A percentile compares a stretch with the other conserved stretches of the same genome.
These are phyloP conservation scores for Kuraishia hungarica DNA, from an alignment of 805 yeast species.

Conservation along the genomic window DNA sequence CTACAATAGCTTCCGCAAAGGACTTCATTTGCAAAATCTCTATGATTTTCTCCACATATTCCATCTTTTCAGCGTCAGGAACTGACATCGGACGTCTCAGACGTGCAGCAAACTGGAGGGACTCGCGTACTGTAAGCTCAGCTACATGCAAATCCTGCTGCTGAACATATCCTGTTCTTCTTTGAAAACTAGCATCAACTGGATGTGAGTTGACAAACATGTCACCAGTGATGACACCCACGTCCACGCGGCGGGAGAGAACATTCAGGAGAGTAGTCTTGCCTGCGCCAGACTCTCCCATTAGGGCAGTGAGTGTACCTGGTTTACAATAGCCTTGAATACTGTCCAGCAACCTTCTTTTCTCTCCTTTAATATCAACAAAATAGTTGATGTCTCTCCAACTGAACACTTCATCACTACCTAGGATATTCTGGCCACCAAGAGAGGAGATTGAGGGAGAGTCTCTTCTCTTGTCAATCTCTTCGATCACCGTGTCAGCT, in stretches of 20 bases:
- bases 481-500: not conserved
- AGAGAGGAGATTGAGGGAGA: not conserved
- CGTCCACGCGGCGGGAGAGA: conserved; percentile 33
- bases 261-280: conserved; percentile 41
- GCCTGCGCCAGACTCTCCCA: conserved; percentile 43
- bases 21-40: conserved; percentile 31
- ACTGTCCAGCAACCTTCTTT: conserved; percentile 15
- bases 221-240: conserved; percentile 40
- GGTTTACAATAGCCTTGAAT: conserved; percentile 23
- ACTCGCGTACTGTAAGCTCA: conserved; percentile 36
- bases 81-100: conserved; percentile 29
- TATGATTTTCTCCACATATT: conserved; percentile 34
- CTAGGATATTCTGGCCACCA: not conserved
- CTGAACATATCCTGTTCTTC: conserved; percentile 42
- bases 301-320: conserved; percentile 33
- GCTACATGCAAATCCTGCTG: conserved; percentile 42
- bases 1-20: conserved; percentile 37
- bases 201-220: conserved; percentile 37
- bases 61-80: conserved; percentile 28
- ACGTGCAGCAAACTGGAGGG: conserved; percentile 32
- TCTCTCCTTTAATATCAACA: conserved; percentile 13
- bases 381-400: conserved; percentile 16
- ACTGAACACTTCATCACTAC: conserved; percentile 7
- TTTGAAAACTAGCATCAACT: conserved; percentile 29
- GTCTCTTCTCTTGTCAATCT: not conserved